Percentiles rank a stretch among this genome's conserved stretches.
Conservation (phyloP, 495 filamentous ascomycete genomes). For the Daldinia grandis region DNA sequence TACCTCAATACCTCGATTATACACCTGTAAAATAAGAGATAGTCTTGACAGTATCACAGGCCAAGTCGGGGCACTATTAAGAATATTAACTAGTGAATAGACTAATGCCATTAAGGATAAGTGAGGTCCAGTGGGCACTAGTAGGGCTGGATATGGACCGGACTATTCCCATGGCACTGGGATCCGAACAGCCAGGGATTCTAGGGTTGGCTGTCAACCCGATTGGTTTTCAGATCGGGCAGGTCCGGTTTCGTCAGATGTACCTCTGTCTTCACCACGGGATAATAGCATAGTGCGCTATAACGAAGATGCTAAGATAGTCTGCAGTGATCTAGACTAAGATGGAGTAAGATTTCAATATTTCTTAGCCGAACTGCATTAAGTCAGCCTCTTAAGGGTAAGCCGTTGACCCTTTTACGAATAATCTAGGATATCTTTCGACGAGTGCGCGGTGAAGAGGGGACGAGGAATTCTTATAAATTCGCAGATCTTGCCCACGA, state of each 20-base stretch:
- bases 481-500: neutral
- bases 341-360: neutral
- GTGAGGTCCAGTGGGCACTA: neutral
- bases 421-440: neutral
- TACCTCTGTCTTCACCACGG: neutral
- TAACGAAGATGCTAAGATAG: neutral
- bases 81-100: neutral
- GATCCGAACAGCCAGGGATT: neutral
- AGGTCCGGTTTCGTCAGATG: neutral
- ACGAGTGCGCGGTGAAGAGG: neutral
- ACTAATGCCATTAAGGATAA: neutral
- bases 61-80: neutral
- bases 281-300: neutral
- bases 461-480: neutral
- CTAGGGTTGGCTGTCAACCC: neutral
- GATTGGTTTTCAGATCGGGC: constrained; percentile 3
- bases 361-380: neutral
- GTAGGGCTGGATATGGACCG: neutral
- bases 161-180: constrained; percentile 11
- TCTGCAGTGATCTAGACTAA: constrained; percentile 11
- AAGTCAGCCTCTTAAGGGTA: neutral
- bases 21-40: neutral
- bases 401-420: neutral
- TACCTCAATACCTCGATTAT: too few relatives aligned
- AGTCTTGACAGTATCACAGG: neutral